Evolutionary conservation across 2,329 filamentous ascomycete genomes (phyloP).

Genomic region (Monilinia fructicola): DNA sequence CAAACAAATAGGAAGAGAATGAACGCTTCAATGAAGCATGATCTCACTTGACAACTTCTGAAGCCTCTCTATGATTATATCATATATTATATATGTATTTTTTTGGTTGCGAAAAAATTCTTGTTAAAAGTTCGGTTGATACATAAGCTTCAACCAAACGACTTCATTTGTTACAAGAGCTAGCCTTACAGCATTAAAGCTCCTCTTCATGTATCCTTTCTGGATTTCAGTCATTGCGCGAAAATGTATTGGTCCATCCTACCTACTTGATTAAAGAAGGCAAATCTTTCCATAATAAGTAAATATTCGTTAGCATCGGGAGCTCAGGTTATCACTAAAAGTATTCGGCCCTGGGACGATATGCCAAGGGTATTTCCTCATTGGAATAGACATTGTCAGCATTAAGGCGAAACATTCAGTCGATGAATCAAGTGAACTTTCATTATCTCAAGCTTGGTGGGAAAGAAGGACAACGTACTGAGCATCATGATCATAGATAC

Average conservation of each 20-base stretch:
- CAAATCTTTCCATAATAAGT: background rate
- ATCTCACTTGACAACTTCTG: slow-evolving; percentile 62
- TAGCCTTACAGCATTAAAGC: background rate
- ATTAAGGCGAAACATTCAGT: too few relatives aligned
- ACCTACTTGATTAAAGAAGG: background rate
- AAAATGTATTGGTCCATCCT: too few relatives aligned
- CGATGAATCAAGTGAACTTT: too few relatives aligned
- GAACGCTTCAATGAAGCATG: slow-evolving; percentile 55
- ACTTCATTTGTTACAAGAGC: background rate
- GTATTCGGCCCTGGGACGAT: too few relatives aligned
- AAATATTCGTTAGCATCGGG: background rate
- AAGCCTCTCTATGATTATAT: slow-evolving; percentile 47
- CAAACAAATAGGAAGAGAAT: slow-evolving; percentile 68
- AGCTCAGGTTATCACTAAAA: too few relatives aligned
- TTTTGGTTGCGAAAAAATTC: background rate
- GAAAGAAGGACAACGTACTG: too few relatives aligned
- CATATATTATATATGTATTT: background rate
- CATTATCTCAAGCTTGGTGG: too few relatives aligned
- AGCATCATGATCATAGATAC: background rate
- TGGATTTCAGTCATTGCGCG: background rate
- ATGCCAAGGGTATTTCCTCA: background rate
- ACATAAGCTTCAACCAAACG: background rate
- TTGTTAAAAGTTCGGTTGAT: background rate
- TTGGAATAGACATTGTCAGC: too few relatives aligned
- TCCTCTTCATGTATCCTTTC: background rate